Evolutionary conservation across 116 monocot genomes (phyloP), one percentile per base, ranked within the genome.

Genomic region (Iris pallida): DNA sequence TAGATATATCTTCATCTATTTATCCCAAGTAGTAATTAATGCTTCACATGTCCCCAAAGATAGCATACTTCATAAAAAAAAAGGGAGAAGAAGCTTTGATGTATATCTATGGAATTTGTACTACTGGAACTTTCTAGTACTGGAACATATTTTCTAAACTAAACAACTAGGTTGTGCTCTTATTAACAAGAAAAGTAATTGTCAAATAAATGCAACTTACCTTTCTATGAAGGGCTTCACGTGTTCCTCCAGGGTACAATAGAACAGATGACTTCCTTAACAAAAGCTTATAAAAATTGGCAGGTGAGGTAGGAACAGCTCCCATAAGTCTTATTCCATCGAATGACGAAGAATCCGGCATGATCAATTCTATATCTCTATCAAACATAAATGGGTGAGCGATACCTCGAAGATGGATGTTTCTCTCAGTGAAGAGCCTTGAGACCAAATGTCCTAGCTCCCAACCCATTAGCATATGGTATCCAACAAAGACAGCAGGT

Each of bases 221-320:
- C 88, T 88, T 88, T 70, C 63, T 78, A 58, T 88, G 88, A 57
- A 84, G 78, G 70, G 88, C 88, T 71, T 88, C 88, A 30, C 84
- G 80, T 43, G 81, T 79, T 20, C 88, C 88, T 48, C 88, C 88
- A 4, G 88, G 88, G 60, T 81, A 88, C 53, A 84, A 61, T 68
- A 88, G 41, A 60, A 88, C 79, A 69, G 73, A 73, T 16, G 75
- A 73, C 7, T 81, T 76, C 20, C 44, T 79, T 5, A 66, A 77
- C n/a, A 88, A 67, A 66, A 88, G 88, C 76, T 79, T 88, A 71
- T 84, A 84, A 47, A 88, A 61, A 76, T 71, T 76, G 53, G 44
- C 54, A 16, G 75, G 73, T 13, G 84, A 79, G 41, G 76, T 79
- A 46, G 84, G 88, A 69, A 84, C 84, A 10, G 79, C 84, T 53